Evolutionary conservation across 169 alveolate genomes (phyloP).

Genomic region (Eimeria praecox): DNA sequence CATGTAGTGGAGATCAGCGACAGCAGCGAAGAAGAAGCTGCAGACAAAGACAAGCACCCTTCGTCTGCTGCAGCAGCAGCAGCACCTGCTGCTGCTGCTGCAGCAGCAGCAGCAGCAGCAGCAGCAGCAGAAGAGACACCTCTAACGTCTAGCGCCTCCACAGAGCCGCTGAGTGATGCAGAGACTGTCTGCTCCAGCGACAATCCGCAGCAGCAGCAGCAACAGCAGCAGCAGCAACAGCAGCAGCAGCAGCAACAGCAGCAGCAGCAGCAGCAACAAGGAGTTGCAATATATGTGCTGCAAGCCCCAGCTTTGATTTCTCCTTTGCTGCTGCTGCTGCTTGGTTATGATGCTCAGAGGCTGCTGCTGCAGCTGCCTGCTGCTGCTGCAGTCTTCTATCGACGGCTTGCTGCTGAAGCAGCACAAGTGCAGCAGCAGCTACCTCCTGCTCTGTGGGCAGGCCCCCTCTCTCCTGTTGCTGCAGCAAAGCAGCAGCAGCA

Average conservation of each 20-base stretch:
- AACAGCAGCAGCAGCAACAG: slow-evolving; percentile 15
- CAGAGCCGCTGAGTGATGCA: slow-evolving; percentile 6
- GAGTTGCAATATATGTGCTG: slow-evolving; percentile 19
- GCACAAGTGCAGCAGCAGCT: slow-evolving; percentile 39
- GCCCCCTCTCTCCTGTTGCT: slow-evolving; percentile 54
- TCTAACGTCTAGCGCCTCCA: neutral
- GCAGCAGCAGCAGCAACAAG: slow-evolving; percentile 66
- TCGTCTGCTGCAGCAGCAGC: slow-evolving; percentile 33
- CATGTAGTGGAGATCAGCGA: slow-evolving; percentile 53
- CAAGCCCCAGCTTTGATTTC: slow-evolving; percentile 34
- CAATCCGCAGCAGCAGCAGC: slow-evolving; percentile 3
- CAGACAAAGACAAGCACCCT: neutral
- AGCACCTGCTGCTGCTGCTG: neutral
- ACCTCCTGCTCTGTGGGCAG: slow-evolving; percentile 38
- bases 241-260: slow-evolving; percentile 49
- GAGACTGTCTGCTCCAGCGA: slow-evolving; percentile 19
- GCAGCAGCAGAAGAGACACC: neutral
- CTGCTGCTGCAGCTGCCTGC: slow-evolving; percentile 33
- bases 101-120: neutral
- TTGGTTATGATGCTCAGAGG: slow-evolving; percentile 42
- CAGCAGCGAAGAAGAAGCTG: slow-evolving; percentile 15
- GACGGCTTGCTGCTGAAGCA: neutral
- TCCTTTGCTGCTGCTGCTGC: slow-evolving; percentile 59
- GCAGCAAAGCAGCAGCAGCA: neutral
- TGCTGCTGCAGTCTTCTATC: neutral